These are phyloP conservation scores for Yamadazyma takamatsuzukensis DNA, from an alignment of 805 yeast genomes.

Conservation along the genomic window DNA sequence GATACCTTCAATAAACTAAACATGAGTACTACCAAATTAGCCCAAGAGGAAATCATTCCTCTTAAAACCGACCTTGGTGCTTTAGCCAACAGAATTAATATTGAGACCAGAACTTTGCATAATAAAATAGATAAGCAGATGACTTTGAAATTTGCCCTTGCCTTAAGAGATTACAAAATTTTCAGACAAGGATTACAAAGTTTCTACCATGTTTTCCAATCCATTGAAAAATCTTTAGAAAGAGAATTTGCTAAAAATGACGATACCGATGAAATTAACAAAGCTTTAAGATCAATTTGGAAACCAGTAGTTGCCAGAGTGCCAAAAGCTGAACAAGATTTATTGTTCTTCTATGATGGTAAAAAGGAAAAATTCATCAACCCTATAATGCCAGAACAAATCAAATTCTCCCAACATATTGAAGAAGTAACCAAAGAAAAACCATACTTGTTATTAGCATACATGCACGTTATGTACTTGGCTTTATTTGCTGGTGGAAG, in stretches of 20 bases:
- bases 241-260: constrained; percentile 40
- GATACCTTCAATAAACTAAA: background rate
- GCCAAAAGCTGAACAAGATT: constrained; percentile 54
- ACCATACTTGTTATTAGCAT: constrained; percentile 72
- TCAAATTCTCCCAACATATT: constrained; percentile 61
- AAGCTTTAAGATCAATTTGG: constrained; percentile 59
- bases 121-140: constrained; percentile 66
- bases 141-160: constrained; percentile 67
- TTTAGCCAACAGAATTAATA: constrained; percentile 75
- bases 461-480: constrained; percentile 79
- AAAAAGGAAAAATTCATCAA: constrained; percentile 49
- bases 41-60: constrained; percentile 49
- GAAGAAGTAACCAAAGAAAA: constrained; percentile 48
- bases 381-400: constrained; percentile 61
- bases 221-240: constrained; percentile 54
- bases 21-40: constrained; percentile 2
- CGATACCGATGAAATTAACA: constrained; percentile 28
- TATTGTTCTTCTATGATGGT: constrained; percentile 62
- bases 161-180: constrained; percentile 68
- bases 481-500: constrained; percentile 87
- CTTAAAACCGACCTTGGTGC: constrained; percentile 81
- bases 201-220: constrained; percentile 63
- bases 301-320: constrained; percentile 67
- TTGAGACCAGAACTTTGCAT: constrained; percentile 62
- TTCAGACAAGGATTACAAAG: constrained; percentile 79